Evolutionary conservation across 495 filamentous ascomycete species (phyloP).

Genomic region (Hypoxylon trugodes): DNA sequence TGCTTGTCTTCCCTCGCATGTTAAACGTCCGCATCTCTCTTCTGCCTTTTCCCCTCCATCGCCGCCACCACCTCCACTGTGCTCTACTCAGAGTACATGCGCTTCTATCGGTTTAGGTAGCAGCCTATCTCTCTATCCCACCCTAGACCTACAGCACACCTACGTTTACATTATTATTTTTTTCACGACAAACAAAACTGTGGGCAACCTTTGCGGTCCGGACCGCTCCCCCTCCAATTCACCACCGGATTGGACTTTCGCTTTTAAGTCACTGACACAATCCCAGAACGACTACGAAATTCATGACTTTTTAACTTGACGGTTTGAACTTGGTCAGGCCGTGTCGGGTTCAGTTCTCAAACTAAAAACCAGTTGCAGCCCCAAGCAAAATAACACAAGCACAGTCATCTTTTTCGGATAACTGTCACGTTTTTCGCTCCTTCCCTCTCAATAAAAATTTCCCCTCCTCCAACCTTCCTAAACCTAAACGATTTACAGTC

Average conservation of each 20-base stretch:
- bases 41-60: conserved; percentile 35
- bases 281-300: conserved; percentile 24
- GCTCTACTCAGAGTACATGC: not conserved
- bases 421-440: conserved; percentile 38
- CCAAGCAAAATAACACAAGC: conserved; percentile 16
- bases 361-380: conserved; percentile 38
- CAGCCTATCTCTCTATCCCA: too few relatives aligned
- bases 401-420: conserved; percentile 41
- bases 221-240: conserved; percentile 24
- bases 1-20: conserved; percentile 38
- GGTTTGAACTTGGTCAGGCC: conserved; percentile 34
- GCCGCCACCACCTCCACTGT: conserved; percentile 1
- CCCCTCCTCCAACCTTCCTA: conserved; percentile 21
- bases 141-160: not conserved
- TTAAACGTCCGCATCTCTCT: conserved; percentile 25
- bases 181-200: conserved; percentile 12
- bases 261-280: conserved; percentile 22
- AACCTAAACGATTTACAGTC: conserved; percentile 21
- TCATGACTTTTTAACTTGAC: conserved; percentile 25
- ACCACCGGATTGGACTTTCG: conserved; percentile 8
- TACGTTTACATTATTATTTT: not conserved
- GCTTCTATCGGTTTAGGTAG: too few relatives aligned
- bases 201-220: conserved; percentile 30
- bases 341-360: conserved; percentile 35
- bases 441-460: conserved; percentile 32